Base-by-base conservation (phyloP, 805 yeast genomes). In the Candida argentea region DNA sequence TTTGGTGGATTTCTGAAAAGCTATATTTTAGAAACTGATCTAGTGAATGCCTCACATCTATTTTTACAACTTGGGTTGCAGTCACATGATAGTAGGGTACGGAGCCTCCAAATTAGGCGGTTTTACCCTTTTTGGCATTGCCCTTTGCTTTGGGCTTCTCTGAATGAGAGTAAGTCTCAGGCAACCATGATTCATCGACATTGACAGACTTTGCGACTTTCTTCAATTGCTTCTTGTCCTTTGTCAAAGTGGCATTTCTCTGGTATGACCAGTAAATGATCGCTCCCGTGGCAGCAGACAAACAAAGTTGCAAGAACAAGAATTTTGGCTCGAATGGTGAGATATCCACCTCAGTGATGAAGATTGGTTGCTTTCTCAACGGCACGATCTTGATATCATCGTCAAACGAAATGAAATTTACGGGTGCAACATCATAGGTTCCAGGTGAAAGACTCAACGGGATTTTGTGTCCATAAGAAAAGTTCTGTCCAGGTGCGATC, bases 301-400 rank as follows among this genome's bases (percentile, higher is more conserved):
- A 54, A 15, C 81, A 39, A 10, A 72, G 28, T 47, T 75, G 79
- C 38, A 80, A 67, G 20, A 80, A 50, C 33, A 84, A 46, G 44
- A 85, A 68, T 52, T 76, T 74, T 9, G 87, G 91, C 48, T 81
- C 72, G 55, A 78, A 75, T 30, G 76, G 38, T 1, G 93, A 77
- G 41, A 86, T 59, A 32, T 76, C 67, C 20, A 67, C 69, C 42
- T 85, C 94, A 7, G 52, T 52, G 32, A 86, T 69, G 14, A 60
- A 50, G 25, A 81, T 57, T 34, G 76, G 54, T 43, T 73, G 76
- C 28, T 73, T 68, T 43, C 69, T 62, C 16, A 79, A 66, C 28
- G 73, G 73, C 22, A 80, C 58, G 37, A 61, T 57, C 54, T 71
- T 66, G 40, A 75, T 47, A 28, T 67, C 52, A 6, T 69, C 67